Evolutionary conservation across 1,284 basidiomycete species (phyloP).

Genomic region (Volvariella volvacea): DNA sequence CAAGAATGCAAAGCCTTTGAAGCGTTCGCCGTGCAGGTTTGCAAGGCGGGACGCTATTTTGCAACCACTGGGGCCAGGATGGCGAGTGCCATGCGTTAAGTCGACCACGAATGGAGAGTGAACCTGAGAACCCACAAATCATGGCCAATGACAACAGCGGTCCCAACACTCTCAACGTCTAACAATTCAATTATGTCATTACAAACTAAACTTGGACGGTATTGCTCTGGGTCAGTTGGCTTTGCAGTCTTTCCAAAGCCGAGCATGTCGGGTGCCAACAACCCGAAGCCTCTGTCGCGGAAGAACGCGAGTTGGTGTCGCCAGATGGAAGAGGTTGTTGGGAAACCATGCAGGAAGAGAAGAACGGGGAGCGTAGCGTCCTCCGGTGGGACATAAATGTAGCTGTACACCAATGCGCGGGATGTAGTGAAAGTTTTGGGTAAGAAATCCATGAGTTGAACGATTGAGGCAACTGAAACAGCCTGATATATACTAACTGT

Average conservation of each 20-base stretch:
- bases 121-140: slow-evolving; percentile 35
- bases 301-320: slow-evolving; percentile 37
- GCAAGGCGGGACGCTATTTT: slow-evolving; percentile 27
- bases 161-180: slow-evolving; percentile 29
- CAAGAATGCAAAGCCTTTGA: slow-evolving; percentile 36
- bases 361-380: slow-evolving; percentile 12
- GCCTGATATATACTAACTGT: no score
- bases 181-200: slow-evolving; percentile 41
- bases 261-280: slow-evolving; percentile 47
- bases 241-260: slow-evolving; percentile 49
- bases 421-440: background rate
- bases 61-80: slow-evolving; percentile 24
- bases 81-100: background rate
- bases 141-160: slow-evolving; percentile 37
- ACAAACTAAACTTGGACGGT: slow-evolving; percentile 30
- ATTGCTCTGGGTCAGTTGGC: slow-evolving; percentile 33
- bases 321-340: slow-evolving; percentile 38
- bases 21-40: slow-evolving; percentile 30
- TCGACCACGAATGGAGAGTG: no score
- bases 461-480: no score
- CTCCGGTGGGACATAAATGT: background rate
- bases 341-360: slow-evolving; percentile 43
- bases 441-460: background rate
- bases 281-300: slow-evolving; percentile 34
- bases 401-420: background rate